Base-by-base conservation (phyloP, 2,329 filamentous ascomycete species). In the Pseudogymnoascus sp. region DNA sequence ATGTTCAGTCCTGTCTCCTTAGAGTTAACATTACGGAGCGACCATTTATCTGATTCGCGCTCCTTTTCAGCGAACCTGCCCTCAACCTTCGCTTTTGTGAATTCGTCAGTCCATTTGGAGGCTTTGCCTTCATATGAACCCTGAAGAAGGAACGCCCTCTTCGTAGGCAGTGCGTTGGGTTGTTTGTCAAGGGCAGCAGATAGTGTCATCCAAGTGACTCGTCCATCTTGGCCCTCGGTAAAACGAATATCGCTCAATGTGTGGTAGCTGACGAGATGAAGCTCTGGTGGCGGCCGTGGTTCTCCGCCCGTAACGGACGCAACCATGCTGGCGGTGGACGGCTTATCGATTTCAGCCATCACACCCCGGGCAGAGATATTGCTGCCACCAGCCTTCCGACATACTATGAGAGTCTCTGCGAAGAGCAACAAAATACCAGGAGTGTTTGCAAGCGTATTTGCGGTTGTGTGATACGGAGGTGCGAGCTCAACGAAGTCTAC, bases 21-120 rank as follows among this genome's bases (percentile, higher is more conserved):
- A 71, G 85, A 81, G 62, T 80, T 82, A 12, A 84, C 81, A 18
- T 86, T 88, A 37, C 91, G 84, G 32, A 95, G 81, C 32, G 89
- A 89, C 91, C 91, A 97, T 67, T 82, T 85, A 14, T 86, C 81
- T 62, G 87, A 83, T 72, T 96, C 91, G 62, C 92, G 84, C 75
- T 96, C 90, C n/a, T 78, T 73, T 71, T 96, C 91, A 0, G 89
- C 77, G 69, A 95, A 96, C 9, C 92, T 84, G 5, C 86, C 88
- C 74, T 97, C 93, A 12, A 97, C 85, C 65, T 87, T 85, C 7
- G 92, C 91, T 74, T 93, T 95, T 57, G 86, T 84, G 11, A 97
- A 80, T 65, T 97, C 94, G 74, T 97, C 93, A 28, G 85, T 85
- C 74, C 90, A 86, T 63, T 87, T 89, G 16, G 79, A 77, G 1